A percentile compares a stretch with the other conserved stretches of the same genome.
phyloP scores from a whole-genome alignment of 2,329 filamentous ascomycete genomes.

The Colletotrichum shisoi region DNA sequence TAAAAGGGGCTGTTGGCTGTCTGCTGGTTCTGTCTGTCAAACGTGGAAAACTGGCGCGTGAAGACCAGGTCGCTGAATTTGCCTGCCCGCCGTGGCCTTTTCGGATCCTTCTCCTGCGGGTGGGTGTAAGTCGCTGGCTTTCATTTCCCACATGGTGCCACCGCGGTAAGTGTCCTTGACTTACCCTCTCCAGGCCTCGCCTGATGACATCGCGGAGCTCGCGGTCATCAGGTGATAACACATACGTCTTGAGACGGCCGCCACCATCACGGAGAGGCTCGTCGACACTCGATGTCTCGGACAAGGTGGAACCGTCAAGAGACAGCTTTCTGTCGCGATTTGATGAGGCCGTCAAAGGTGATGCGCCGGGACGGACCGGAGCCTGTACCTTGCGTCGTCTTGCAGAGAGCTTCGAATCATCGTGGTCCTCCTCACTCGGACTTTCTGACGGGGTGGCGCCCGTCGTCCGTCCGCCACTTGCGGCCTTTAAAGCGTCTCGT shows the following conservation, averaged over 20 bases:
- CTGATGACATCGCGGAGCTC: conserved; percentile 34
- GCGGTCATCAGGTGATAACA: conserved; percentile 46
- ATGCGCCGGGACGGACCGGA: neutral
- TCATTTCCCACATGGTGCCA: neutral
- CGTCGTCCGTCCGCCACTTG: conserved; percentile 18
- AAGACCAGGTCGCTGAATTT: conserved; percentile 67
- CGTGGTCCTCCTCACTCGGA: conserved; percentile 58
- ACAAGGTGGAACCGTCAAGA: conserved; percentile 31
- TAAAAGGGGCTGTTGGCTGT: conserved; percentile 75
- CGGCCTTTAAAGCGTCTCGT: conserved; percentile 40
- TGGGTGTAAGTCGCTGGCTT: neutral
- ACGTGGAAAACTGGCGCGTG: conserved; percentile 75
- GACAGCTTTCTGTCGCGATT: conserved; percentile 19
- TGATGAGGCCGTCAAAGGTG: conserved; percentile 3
- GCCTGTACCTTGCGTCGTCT: conserved; percentile 3
- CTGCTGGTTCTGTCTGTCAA: conserved; percentile 74
- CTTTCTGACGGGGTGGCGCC: conserved; percentile 49
- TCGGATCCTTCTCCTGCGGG: conserved; percentile 33
- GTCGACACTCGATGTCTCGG: conserved; percentile 35
- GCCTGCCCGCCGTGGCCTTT: conserved; percentile 29
- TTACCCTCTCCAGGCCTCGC: conserved; percentile 35
- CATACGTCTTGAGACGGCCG: conserved; percentile 38
- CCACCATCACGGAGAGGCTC: conserved; percentile 11
- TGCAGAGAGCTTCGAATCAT: conserved; percentile 43
- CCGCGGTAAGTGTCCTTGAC: neutral